These are phyloP conservation scores for Gnomoniopsis smithogilvyi DNA, from an alignment of 2,329 filamentous ascomycete species.

Conservation along the genomic window DNA sequence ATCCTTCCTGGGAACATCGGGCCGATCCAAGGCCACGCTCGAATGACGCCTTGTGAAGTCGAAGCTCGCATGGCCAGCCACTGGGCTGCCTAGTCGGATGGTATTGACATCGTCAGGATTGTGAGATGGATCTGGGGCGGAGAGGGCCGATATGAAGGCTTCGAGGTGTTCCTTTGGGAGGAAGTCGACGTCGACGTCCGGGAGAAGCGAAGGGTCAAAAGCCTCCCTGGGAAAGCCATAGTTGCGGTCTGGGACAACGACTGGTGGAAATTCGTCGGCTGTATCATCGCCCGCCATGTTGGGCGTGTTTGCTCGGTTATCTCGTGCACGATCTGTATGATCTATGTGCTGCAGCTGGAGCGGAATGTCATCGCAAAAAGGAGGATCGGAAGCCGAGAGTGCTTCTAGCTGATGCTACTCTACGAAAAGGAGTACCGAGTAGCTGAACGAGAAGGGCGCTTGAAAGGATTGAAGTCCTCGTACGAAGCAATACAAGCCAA, in stretches of 20 bases:
- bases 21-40: slow-evolving; percentile 23
- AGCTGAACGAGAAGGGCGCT: neutral
- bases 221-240: slow-evolving; percentile 61
- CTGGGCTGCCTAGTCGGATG: slow-evolving; percentile 38
- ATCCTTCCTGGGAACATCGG: slow-evolving; percentile 22
- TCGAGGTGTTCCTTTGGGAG: slow-evolving; percentile 67
- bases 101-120: slow-evolving; percentile 52
- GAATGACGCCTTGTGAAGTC: slow-evolving; percentile 41
- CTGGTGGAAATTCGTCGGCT: slow-evolving; percentile 13
- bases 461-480: no score
- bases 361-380: neutral
- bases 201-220: slow-evolving; percentile 67
- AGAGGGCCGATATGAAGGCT: slow-evolving; percentile 77
- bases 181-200: slow-evolving; percentile 80
- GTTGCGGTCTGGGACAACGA: slow-evolving; percentile 28
- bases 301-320: neutral
- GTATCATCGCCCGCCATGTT: slow-evolving; percentile 10
- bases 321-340: neutral
- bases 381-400: neutral
- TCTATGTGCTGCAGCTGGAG: neutral
- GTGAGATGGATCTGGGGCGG: slow-evolving; percentile 73
- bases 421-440: neutral
- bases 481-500: no score
- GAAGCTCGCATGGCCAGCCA: slow-evolving; percentile 33
- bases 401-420: neutral